Evolutionary conservation across 2,329 filamentous ascomycete genomes (phyloP).

Genomic region (Cercospora sesami): DNA sequence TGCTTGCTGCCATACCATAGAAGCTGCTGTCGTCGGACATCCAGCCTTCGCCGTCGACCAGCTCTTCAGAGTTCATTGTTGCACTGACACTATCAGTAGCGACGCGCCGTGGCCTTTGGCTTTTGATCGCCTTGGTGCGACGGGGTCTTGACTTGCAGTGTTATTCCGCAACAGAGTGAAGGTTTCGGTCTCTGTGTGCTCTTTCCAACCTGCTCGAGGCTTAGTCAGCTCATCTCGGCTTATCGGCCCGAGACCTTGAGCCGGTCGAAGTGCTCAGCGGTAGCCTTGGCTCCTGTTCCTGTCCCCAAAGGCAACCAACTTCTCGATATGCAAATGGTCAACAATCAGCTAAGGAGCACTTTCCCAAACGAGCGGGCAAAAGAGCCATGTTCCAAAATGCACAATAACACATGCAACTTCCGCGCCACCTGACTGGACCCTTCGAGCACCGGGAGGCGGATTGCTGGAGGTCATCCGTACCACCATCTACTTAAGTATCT

Average conservation of each 20-base stretch:
- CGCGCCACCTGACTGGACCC: no score
- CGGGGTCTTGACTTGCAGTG: background rate
- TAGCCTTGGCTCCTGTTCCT: no score
- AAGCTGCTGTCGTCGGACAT: constrained; percentile 49
- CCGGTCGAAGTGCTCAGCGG: background rate
- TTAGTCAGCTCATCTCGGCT: background rate
- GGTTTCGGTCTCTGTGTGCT: background rate
- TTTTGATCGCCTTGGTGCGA: background rate
- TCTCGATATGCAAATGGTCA: no score
- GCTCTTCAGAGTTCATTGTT: constrained; percentile 11
- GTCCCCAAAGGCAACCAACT: no score
- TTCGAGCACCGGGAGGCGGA: no score
- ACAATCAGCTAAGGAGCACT: no score
- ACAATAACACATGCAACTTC: no score
- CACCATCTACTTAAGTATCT: no score
- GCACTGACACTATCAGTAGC: background rate
- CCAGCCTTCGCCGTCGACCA: constrained; percentile 21
- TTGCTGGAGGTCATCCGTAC: no score
- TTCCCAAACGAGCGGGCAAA: no score
- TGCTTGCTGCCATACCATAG: constrained; percentile 40
- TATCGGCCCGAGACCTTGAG: background rate
- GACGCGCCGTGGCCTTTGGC: background rate
- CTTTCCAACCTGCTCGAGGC: background rate
- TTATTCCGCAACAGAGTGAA: background rate
- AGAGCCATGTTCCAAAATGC: no score